Evolutionary conservation across 1,284 basidiomycete genomes (phyloP).

Genomic region (Papiliotrema nemorosa): DNA sequence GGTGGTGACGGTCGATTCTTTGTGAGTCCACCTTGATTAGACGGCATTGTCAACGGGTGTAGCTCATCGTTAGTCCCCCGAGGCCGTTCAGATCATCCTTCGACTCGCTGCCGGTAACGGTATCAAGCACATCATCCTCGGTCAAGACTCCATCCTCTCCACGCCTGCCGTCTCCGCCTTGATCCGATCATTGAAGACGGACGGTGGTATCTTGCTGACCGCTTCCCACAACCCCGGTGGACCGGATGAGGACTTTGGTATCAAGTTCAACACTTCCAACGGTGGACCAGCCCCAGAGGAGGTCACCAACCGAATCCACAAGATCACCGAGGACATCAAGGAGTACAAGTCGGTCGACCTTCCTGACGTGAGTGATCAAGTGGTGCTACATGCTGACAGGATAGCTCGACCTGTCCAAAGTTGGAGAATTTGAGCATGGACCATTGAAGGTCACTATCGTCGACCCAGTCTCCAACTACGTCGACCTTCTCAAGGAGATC

Average conservation of each 20-base stretch:
- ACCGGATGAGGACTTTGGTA: slow-evolving; percentile 95
- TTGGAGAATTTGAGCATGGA: slow-evolving; percentile 75
- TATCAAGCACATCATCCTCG: slow-evolving; percentile 82
- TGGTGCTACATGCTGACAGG: background rate
- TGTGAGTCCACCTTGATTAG: slow-evolving; percentile 16
- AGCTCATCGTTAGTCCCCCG: slow-evolving; percentile 54
- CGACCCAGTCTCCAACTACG: slow-evolving; percentile 89
- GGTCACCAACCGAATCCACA: slow-evolving; percentile 90
- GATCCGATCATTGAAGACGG: slow-evolving; percentile 92
- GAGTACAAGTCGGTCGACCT: slow-evolving; percentile 83
- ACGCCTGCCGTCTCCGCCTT: slow-evolving; percentile 95
- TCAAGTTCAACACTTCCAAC: slow-evolving; percentile 98
- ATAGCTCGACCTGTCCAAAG: slow-evolving; percentile 78
- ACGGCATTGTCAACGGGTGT: background rate
- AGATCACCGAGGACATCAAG: slow-evolving; percentile 80
- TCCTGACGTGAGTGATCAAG: slow-evolving; percentile 58
- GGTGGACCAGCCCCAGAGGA: slow-evolving; percentile 94
- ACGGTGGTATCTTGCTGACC: slow-evolving; percentile 96
- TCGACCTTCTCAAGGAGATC: slow-evolving; percentile 77
- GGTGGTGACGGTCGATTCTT: slow-evolving; percentile 97
- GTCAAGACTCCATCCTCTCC: slow-evolving; percentile 86
- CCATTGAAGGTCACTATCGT: slow-evolving; percentile 84
- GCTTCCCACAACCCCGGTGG: slow-evolving; percentile 98
- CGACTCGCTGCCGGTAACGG: slow-evolving; percentile 88
- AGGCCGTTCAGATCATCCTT: slow-evolving; percentile 86